Base-by-base conservation (phyloP, 768 basidiomycete genomes). In the Suillus subaureus region DNA sequence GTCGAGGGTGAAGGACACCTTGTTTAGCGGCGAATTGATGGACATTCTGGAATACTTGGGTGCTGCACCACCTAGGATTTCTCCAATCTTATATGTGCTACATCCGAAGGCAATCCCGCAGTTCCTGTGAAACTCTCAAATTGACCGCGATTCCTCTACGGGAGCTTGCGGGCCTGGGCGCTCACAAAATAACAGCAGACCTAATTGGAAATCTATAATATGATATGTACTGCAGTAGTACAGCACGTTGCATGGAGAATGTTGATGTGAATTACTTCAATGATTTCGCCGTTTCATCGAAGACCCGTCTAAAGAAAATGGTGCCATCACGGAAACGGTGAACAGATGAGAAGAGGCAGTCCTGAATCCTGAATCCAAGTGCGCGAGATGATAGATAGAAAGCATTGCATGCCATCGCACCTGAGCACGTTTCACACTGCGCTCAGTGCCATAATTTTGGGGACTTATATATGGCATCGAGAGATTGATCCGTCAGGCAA, bases 1-100 rank as follows among this genome's bases (percentile, higher is more conserved):
- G 58, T 79, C 70, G 31, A 78, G 74, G 6, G 16, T 69, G 55
- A 75, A 75, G 4, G 39, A 63, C 1, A 31, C 7, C 2, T 37
- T 6, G 1, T 49, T 0, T 47, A 75, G 68, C 3, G 75, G 72
- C 18, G 21, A 13, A 7, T 43, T 6, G 11, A 60, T 42, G 12
- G 26, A 28, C 58, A 60, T 60, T 9, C 11, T 40, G 40, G 18
- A 21, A 60, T 6, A 6, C 11, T 31, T 7, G 5, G 57, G 18
- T 60, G 11, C 12, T 18, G 8, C 7, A 26, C 43, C 15, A n/a
- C n/a, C 58, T 15, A 11, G 37, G 21, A 11, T 26, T 58, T 18
- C 23, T 28, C 57, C 5, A 6, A 18, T 12, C 57, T 28, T 39
- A 42, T 60, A 60, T 40, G 21, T 8, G n/a, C 7, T 6, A 23